phyloP scores from a whole-genome alignment of 306 rosid genomes.

The Castanea crenata region DNA sequence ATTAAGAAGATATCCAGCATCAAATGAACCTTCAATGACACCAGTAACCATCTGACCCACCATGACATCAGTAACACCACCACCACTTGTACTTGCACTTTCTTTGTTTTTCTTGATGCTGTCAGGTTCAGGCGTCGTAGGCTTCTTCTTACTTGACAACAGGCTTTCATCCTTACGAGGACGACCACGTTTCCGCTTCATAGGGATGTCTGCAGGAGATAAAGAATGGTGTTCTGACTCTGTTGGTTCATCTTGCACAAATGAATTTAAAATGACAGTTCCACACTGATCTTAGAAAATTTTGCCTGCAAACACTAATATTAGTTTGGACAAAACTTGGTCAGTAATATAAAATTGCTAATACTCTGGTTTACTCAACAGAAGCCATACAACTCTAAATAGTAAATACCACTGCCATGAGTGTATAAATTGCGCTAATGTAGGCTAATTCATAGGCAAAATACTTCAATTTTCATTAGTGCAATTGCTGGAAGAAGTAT shows the following conservation, averaged over 20 bases:
- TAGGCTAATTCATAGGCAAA: background rate
- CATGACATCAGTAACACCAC: conserved; percentile 32
- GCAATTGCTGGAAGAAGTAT: too few species aligned
- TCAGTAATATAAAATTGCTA: background rate
- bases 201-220: conserved; percentile 30
- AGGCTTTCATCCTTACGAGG: conserved; percentile 53
- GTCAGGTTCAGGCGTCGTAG: conserved; percentile 22
- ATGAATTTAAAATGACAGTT: conserved; percentile 9
- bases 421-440: background rate
- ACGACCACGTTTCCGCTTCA: conserved; percentile 69
- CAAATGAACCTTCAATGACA: conserved; percentile 54
- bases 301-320: conserved; percentile 25
- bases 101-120: conserved; percentile 30
- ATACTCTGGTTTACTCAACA: background rate
- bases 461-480: background rate
- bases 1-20: conserved; percentile 59
- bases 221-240: conserved; percentile 27
- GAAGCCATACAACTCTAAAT: background rate
- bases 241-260: conserved; percentile 47
- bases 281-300: background rate
- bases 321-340: background rate
- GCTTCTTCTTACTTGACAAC: conserved; percentile 16
- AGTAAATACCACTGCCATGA: background rate
- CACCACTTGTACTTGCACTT: conserved; percentile 1
- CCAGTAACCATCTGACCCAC: conserved; percentile 58